These are phyloP conservation scores for Aspergillus novoparasiticus DNA, from an alignment of 2,329 filamentous ascomycete species.

Conservation along the genomic window DNA sequence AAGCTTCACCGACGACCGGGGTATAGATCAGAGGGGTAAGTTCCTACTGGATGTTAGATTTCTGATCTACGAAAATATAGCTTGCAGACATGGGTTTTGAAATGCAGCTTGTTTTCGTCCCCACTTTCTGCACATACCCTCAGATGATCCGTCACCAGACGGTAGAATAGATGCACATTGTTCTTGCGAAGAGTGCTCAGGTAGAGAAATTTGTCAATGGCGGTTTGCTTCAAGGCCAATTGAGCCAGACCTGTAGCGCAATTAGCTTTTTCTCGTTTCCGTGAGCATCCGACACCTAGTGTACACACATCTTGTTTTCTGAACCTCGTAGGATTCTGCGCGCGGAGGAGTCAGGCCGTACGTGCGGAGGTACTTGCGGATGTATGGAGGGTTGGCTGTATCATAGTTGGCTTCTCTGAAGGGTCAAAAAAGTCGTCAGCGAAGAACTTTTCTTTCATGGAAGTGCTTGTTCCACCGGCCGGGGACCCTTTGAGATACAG, in stretches of 20 bases:
- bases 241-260: slow-evolving; percentile 43
- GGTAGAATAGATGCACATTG: slow-evolving; percentile 57
- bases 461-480: not conserved
- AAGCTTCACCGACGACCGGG: slow-evolving; percentile 79
- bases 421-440: slow-evolving; percentile 9
- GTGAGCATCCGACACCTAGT: not conserved
- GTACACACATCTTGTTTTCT: slow-evolving; percentile 50
- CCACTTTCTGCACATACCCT: slow-evolving; percentile 34
- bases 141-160: slow-evolving; percentile 51
- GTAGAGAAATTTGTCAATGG: slow-evolving; percentile 55
- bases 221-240: slow-evolving; percentile 49
- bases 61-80: slow-evolving; percentile 5
- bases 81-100: not conserved
- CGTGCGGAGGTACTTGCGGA: slow-evolving; percentile 55
- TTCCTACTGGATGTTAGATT: slow-evolving; percentile 37
- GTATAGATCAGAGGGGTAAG: slow-evolving; percentile 55
- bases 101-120: slow-evolving; percentile 5
- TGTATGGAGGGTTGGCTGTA: slow-evolving; percentile 52
- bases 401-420: slow-evolving; percentile 49
- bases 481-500: not conserved
- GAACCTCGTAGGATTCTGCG: slow-evolving; percentile 51
- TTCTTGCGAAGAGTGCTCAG: slow-evolving; percentile 53
- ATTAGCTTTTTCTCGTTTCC: slow-evolving; percentile 12
- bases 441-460: not conserved
- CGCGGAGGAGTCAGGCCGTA: slow-evolving; percentile 54